A percentile compares a stretch with the other conserved stretches of the same genome.
Evolutionary conservation across 495 filamentous ascomycete genomes (phyloP).

Genomic region (Lasiosphaeria hispida): DNA sequence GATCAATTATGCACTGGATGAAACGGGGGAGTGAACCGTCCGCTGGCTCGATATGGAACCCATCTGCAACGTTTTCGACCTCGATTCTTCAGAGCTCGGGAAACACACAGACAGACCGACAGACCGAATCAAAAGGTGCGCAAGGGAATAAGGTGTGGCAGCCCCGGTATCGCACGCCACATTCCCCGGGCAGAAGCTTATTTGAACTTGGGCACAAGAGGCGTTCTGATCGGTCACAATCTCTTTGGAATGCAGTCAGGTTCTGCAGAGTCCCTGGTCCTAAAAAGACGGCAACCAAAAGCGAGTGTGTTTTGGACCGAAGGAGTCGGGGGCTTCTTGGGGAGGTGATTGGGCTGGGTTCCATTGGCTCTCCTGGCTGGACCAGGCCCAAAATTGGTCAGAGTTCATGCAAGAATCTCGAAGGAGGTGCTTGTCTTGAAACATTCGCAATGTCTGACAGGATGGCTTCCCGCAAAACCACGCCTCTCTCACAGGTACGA

Average conservation of each 20-base stretch:
- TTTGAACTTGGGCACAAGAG: neutral
- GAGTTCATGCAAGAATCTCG: constrained; percentile 9
- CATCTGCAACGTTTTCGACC: no score
- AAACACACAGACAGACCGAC: no score
- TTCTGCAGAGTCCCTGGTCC: neutral
- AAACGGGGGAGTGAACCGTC: no score
- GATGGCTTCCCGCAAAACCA: neutral
- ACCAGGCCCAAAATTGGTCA: constrained; percentile 3
- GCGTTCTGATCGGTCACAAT: constrained; percentile 1
- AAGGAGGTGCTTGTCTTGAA: constrained; percentile 2
- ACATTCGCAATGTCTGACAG: constrained; percentile 3
- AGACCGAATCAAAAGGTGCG: neutral
- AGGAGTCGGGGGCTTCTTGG: constrained; percentile 1
- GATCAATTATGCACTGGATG: no score
- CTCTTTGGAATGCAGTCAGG: neutral
- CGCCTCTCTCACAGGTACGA: no score
- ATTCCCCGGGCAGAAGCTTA: constrained; percentile 10
- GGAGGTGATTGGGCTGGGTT: neutral
- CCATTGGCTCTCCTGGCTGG: constrained; percentile 2
- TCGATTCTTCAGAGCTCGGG: no score
- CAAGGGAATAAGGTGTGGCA: constrained; percentile 6
- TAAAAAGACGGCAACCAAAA: constrained; percentile 5
- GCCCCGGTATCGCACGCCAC: constrained; percentile 10
- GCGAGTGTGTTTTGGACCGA: neutral
- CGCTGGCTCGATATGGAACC: no score